Conservation (phyloP, 805 yeast species). For the Ogataea angusta region DNA sequence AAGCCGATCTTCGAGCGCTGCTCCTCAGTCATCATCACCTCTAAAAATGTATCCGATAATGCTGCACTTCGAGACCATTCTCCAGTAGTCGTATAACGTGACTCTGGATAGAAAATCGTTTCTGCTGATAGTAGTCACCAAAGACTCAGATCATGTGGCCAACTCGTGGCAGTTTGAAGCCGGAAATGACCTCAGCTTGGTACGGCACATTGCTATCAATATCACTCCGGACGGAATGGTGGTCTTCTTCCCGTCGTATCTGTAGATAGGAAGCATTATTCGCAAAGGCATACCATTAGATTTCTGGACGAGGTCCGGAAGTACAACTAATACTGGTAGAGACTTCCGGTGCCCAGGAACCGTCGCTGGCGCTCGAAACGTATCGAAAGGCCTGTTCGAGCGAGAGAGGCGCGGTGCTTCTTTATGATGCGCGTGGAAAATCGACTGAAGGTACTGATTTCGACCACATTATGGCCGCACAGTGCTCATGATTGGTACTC, state of each 20-base stretch:
- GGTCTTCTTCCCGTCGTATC: slow-evolving; percentile 94
- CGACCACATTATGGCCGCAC: slow-evolving; percentile 98
- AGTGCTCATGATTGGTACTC: slow-evolving; percentile 97
- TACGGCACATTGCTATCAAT: slow-evolving; percentile 88
- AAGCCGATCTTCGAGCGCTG: slow-evolving; percentile 95
- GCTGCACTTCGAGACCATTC: slow-evolving; percentile 89
- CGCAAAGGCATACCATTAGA: slow-evolving; percentile 99
- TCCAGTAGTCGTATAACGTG: slow-evolving; percentile 95
- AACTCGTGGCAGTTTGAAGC: slow-evolving; percentile 95
- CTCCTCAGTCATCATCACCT: slow-evolving; percentile 88
- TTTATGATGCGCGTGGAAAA: slow-evolving; percentile 98
- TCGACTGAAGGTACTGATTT: slow-evolving; percentile 99
- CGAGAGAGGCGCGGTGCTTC: slow-evolving; percentile 94
- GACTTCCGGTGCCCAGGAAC: slow-evolving; percentile 98
- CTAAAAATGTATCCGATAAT: slow-evolving; percentile 97
- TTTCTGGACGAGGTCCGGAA: slow-evolving; percentile 98
- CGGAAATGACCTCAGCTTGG: slow-evolving; percentile 96
- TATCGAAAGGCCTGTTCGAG: slow-evolving; percentile 94
- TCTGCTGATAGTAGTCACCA: slow-evolving; percentile 92
- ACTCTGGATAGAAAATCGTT: slow-evolving; percentile 89
- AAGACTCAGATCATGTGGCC: slow-evolving; percentile 97
- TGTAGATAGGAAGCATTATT: slow-evolving; percentile 98
- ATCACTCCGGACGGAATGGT: slow-evolving; percentile 98
- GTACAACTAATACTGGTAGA: slow-evolving; percentile 92
- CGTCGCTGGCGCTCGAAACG: slow-evolving; percentile 91